Conservation (phyloP, 2,329 filamentous ascomycete species). For the Ceratocystis variospora region DNA sequence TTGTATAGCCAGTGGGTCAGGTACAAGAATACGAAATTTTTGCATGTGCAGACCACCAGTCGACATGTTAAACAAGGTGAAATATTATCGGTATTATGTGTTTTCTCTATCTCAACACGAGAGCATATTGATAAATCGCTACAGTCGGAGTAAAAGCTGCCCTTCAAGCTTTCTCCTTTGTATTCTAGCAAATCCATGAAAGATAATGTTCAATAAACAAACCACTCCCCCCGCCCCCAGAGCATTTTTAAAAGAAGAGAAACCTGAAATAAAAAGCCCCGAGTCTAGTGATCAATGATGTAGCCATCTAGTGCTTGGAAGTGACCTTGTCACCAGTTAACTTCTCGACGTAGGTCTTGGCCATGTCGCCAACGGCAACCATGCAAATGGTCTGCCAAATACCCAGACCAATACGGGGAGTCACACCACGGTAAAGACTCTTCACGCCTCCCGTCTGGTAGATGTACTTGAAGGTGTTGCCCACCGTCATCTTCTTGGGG, state of each 20-base stretch:
- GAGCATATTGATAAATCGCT: background rate
- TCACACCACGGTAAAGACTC: conserved; percentile 90
- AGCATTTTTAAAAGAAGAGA: background rate
- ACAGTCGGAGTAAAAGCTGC: background rate
- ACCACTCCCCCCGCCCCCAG: background rate
- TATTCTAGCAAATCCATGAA: background rate
- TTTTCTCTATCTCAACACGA: background rate
- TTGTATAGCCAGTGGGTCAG: no score
- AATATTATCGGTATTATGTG: background rate
- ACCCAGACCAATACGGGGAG: conserved; percentile 84
- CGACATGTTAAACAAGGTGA: background rate
- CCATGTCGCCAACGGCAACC: conserved; percentile 97
- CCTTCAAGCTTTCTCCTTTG: background rate
- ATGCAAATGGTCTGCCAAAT: conserved; percentile 99
- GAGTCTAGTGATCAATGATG: background rate
- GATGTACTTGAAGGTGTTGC: conserved; percentile 74
- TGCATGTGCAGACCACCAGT: no score
- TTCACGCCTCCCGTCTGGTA: conserved; percentile 76
- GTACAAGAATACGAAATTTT: no score
- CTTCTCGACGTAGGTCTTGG: conserved; percentile 53
- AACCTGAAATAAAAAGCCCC: background rate
- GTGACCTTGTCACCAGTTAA: conserved; percentile 50
- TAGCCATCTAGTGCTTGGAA: conserved; percentile 46
- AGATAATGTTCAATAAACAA: background rate
- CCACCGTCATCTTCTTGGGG: conserved; percentile 97